phyloP scores from a whole-genome alignment of 345 rosid species.

The Melaleuca quinquenervia region DNA sequence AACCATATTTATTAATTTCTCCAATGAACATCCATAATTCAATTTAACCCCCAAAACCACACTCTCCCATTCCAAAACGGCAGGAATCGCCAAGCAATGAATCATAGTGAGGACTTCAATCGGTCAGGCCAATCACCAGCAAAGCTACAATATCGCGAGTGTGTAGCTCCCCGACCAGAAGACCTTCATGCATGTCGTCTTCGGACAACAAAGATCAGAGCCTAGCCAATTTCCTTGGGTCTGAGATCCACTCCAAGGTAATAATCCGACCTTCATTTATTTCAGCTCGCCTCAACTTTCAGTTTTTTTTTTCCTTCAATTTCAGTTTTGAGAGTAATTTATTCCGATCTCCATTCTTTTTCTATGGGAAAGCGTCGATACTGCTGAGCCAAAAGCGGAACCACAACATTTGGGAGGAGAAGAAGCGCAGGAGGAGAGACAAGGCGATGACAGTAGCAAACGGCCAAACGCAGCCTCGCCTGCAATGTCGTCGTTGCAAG shows the following conservation, averaged over 20 bases:
- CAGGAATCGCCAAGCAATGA: too few species aligned
- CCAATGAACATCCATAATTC: too few species aligned
- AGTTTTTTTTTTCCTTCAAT: neutral
- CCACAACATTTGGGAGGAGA: neutral
- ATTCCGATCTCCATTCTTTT: neutral
- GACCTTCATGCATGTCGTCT: neutral
- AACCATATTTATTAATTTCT: too few species aligned
- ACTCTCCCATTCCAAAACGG: too few species aligned
- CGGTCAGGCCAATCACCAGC: neutral
- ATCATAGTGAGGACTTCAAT: too few species aligned
- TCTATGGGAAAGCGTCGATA: constrained; percentile 13
- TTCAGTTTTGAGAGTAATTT: neutral
- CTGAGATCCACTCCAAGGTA: constrained; percentile 46
- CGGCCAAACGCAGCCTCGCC: neutral
- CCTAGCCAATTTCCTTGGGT: constrained; percentile 61
- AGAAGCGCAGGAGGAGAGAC: constrained; percentile 2
- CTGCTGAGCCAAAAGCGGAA: constrained; percentile 37
- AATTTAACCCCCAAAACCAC: too few species aligned
- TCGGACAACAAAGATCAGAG: constrained; percentile 57
- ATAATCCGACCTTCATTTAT: constrained; percentile 15
- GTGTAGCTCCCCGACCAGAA: too few species aligned
- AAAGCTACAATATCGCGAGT: neutral
- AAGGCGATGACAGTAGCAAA: neutral
- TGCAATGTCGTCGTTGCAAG: too few species aligned
- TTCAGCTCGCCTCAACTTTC: neutral